These are phyloP conservation scores for Ogataea hybrid DNA, from an alignment of 1,139 yeast species.

Conservation along the genomic window DNA sequence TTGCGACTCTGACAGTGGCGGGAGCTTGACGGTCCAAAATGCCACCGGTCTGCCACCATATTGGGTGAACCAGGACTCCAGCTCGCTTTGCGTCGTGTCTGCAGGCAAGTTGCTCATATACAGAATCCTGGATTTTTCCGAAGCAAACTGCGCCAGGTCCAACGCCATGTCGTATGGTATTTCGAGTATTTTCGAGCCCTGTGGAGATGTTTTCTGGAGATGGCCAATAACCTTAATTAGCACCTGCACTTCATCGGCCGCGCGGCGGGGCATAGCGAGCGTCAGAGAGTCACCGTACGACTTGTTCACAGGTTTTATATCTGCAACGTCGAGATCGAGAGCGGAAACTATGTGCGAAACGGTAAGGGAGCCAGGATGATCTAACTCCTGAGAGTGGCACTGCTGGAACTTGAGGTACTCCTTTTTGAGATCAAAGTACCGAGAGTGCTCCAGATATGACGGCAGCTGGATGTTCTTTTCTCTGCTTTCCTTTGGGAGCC, in stretches of 20 bases:
- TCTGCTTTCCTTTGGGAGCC: constrained; percentile 75
- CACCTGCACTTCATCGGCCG: constrained; percentile 40
- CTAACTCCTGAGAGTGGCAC: constrained; percentile 49
- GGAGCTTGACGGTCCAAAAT: constrained; percentile 77
- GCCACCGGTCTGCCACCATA: constrained; percentile 85
- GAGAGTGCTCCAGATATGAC: constrained; percentile 69
- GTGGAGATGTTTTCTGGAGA: constrained; percentile 50
- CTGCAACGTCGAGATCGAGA: constrained; percentile 49
- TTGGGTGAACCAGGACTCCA: constrained; percentile 90
- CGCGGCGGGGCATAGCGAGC: constrained; percentile 31
- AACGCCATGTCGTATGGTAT: constrained; percentile 73
- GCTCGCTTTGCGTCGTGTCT: constrained; percentile 87
- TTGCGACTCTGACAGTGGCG: constrained; percentile 39
- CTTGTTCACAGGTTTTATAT: constrained; percentile 18
- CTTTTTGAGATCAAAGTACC: constrained; percentile 69
- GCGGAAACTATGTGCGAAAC: constrained; percentile 56
- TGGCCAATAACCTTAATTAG: constrained; percentile 47
- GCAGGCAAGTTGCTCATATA: constrained; percentile 74
- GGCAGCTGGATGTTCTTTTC: constrained; percentile 79
- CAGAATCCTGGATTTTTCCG: constrained; percentile 75
- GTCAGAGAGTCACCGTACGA: constrained; percentile 11
- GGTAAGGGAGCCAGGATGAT: constrained; percentile 33
- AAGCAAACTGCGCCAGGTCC: constrained; percentile 65
- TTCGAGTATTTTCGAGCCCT: constrained; percentile 41
- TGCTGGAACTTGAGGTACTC: constrained; percentile 73